phyloP scores from a whole-genome alignment of 2,329 filamentous ascomycete species.

The Paecilomyces formosus region DNA sequence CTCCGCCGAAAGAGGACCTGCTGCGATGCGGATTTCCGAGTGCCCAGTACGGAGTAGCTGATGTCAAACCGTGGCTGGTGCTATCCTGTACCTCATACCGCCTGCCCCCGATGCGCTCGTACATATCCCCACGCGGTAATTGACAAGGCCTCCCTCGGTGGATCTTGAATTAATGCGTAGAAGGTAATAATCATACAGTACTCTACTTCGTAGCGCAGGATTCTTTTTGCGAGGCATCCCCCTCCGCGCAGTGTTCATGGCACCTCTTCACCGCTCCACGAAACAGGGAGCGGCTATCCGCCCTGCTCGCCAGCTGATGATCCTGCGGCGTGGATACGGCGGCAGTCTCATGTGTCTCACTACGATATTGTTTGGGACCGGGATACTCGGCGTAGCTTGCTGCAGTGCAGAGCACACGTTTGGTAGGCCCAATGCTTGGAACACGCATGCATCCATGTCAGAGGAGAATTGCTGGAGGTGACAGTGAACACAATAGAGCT shows the following conservation, averaged over 20 bases:
- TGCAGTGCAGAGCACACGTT: background rate
- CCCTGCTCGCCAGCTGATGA: background rate
- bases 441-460: conserved; percentile 1
- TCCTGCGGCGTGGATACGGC: background rate
- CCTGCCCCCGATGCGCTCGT: background rate
- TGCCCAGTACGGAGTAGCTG: background rate
- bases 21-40: background rate
- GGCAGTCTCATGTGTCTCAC: background rate
- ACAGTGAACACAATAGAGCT: background rate
- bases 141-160: background rate
- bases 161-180: background rate
- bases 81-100: background rate
- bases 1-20: background rate
- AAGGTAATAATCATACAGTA: background rate
- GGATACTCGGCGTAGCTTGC: background rate
- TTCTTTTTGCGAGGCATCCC: background rate
- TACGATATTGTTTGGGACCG: background rate
- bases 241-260: background rate
- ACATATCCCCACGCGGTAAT: background rate
- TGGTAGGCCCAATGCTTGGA: background rate
- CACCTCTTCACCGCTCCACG: background rate
- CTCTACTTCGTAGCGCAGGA: background rate
- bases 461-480: background rate
- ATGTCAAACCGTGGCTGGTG: background rate
- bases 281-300: background rate